phyloP scores from a whole-genome alignment of 2,329 filamentous ascomycete species.

The Lasiodiplodia gonubiensis region DNA sequence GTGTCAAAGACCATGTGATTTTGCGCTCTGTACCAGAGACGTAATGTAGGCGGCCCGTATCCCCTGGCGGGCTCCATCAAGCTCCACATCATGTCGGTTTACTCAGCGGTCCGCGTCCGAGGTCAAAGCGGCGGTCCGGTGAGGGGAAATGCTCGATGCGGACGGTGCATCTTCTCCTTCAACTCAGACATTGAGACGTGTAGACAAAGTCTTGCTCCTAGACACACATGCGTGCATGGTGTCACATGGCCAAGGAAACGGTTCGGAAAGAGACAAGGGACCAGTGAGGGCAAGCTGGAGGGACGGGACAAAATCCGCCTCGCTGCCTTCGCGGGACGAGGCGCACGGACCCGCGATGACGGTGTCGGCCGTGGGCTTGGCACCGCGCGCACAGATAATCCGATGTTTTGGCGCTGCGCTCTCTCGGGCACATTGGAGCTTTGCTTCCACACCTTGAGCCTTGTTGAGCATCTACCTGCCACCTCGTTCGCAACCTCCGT shows the following conservation, averaged over 20 bases:
- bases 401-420: slow-evolving; percentile 22
- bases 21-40: neutral
- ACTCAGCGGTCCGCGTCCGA: slow-evolving; percentile 15
- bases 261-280: neutral
- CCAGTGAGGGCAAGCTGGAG: neutral
- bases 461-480: slow-evolving; percentile 3
- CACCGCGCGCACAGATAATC: slow-evolving; percentile 2
- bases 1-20: neutral
- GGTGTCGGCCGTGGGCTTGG: slow-evolving; percentile 23
- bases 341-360: neutral
- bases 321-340: slow-evolving; percentile 1
- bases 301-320: slow-evolving; percentile 1
- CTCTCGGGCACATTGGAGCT: slow-evolving; percentile 28
- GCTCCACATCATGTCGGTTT: slow-evolving; percentile 9
- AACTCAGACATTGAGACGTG: neutral
- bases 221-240: neutral
- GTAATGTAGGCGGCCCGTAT: neutral
- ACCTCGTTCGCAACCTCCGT: neutral
- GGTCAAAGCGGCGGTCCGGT: slow-evolving; percentile 9
- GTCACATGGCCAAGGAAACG: slow-evolving; percentile 1
- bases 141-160: slow-evolving; percentile 11
- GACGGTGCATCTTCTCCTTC: neutral
- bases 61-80: slow-evolving; percentile 1
- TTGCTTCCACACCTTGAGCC: slow-evolving; percentile 16
- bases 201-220: neutral